phyloP scores from a whole-genome alignment of 768 basidiomycete genomes.

The Russula sp. region DNA sequence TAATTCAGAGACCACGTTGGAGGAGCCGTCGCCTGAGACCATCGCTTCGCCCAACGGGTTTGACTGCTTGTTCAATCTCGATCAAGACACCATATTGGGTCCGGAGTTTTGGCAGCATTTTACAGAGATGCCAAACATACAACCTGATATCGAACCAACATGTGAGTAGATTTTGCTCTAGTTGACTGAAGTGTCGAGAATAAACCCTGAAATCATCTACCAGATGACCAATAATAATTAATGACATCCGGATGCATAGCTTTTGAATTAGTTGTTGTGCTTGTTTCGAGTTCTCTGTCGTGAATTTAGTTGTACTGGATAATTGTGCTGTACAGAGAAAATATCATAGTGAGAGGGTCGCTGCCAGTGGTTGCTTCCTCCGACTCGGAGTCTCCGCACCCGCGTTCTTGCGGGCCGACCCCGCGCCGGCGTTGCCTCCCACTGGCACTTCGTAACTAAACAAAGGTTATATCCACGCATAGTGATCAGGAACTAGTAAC shows the following conservation, averaged over 20 bases:
- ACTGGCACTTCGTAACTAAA: too few relatives aligned
- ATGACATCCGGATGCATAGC: neutral
- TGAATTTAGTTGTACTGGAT: too few relatives aligned
- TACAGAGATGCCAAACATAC: conserved; percentile 10
- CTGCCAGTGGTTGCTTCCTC: too few relatives aligned
- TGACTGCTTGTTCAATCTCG: conserved; percentile 10
- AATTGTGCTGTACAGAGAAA: neutral
- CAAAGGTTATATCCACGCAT: neutral
- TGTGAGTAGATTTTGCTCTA: conserved; percentile 4
- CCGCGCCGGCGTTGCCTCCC: too few relatives aligned
- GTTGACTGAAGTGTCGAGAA: neutral
- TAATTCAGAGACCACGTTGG: neutral
- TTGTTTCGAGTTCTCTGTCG: neutral
- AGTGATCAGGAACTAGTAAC: neutral
- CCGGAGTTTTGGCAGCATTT: conserved; percentile 20
- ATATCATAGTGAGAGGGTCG: too few relatives aligned
- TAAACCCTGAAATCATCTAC: neutral
- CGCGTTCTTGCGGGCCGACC: too few relatives aligned
- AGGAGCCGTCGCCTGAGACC: conserved; percentile 1
- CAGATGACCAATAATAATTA: neutral
- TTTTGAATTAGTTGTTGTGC: neutral
- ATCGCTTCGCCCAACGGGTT: neutral
- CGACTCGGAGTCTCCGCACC: too few relatives aligned
- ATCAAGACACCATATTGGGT: conserved; percentile 13
- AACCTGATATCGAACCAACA: neutral